Base-by-base conservation (phyloP, 179 eudicot genomes). In the Beta macrorhiza region DNA sequence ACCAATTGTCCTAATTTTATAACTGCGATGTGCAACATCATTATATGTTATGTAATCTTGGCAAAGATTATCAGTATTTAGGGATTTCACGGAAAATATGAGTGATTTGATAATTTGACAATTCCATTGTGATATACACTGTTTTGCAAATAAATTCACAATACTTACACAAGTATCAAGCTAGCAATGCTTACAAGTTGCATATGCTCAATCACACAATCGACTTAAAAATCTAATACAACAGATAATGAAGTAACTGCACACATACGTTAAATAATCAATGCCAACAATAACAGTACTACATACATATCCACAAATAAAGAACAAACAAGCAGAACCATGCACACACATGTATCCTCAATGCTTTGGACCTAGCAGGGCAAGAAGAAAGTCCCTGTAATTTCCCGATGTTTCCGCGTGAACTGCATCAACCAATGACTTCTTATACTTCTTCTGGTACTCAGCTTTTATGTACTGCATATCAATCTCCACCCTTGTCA, bases 391-490 rank as follows among this genome's bases (percentile, higher is more conserved):
- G 19, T 84, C 80, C 81, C 89, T 82, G 84, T 88, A 95, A 77
- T 88, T 83, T 67, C 98, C 89, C 42, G 98, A 95, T 11, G 98
- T 93, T 76, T 95, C 98, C 1, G 95, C 87, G 77, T 85, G 90
- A 87, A 95, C 91, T 51, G 92, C 97, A 77, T 92, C 93, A 47
- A 88, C 86, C 85, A 95, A 83, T 29, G 93, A 74, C 80, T 92
- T 95, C 70, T 88, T 87, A 73, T 90, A 86, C 80, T 91, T 89
- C 85, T 88, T 89, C 76, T 84, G 88, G 78, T 95, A 95, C 84
- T 93, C 98, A 0, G 93, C 93, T 84, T 95, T 95, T 45, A 95
- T 93, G 78, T 89, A 90, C 82, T 91, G 93, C 97, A 92, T 85
- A 70, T 95, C 98, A 0, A 93, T 82, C 87, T 95, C 98, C 9